Base-by-base conservation (phyloP, 495 filamentous ascomycete species). In the Hypoxylon lienhwacheense region DNA sequence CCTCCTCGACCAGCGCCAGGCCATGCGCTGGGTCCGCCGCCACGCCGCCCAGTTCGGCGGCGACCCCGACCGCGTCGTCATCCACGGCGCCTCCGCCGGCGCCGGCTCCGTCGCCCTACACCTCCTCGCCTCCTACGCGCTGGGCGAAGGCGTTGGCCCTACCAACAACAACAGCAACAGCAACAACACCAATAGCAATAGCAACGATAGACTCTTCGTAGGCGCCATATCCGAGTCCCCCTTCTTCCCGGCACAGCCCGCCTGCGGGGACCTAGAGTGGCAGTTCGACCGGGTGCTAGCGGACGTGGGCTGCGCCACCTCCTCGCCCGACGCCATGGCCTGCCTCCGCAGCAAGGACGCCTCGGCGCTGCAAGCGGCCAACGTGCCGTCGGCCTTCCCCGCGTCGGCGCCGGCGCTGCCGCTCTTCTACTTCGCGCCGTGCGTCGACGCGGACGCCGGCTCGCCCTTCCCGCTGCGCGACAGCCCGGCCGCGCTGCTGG, bases 51-150 rank as follows among this genome's bases (percentile, higher is more conserved):
- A 86, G 74, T 90, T 91, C 51, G 88, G 87, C 19, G 87, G 88
- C 24, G 80, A 91, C 56, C 85, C 87, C 1, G 57, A 78, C 8
- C 85, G 87, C 53, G 81, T 90, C 16, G 82, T 86, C 16, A 81
- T 90, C 24, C 81, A 84, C 52, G 86, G 88, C 40, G 81, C 78
- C n/a, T 87, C 83, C 20, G 88, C 87, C 5, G 88, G 88, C 10
- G 86, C 78, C 4, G 85, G 73, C 1, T 82, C 83, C 0, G 78
- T 90, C 2, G 81, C 80, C 11, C 71, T 89, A 39, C 83, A 88
- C 20, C 75, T 90, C 19, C 74, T 83, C 2, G 47, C 51, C 3
- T 84, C 86, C 0, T 85, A 89, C 45, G 66, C 63, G 12, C 67
- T 24, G 21, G 21, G 24, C 24, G 5, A 12, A n/a, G n/a, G 12